Percentiles rank a stretch among this genome's conserved stretches.
Evolutionary conservation across 2,329 filamentous ascomycete genomes (phyloP).

Genomic region (Calonectria naviculata): DNA sequence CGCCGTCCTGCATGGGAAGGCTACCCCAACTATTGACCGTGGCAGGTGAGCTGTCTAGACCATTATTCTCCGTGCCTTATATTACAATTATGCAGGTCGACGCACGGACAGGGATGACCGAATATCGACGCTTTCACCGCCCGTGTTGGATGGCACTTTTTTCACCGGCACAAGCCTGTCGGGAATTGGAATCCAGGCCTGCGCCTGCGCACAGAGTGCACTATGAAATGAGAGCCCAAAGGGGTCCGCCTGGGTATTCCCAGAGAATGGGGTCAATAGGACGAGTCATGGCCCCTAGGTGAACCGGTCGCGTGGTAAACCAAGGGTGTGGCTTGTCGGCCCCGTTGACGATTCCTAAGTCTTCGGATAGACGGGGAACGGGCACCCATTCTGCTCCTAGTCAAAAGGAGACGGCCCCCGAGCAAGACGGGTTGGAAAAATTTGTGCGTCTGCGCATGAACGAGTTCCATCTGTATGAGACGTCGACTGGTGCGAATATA

Average conservation of each 20-base stretch:
- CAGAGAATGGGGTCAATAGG: constrained; percentile 25
- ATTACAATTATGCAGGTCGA: constrained; percentile 24
- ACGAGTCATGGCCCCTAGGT: constrained; percentile 27
- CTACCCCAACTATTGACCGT: not conserved
- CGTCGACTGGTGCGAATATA: constrained; percentile 3
- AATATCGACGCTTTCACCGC: constrained; percentile 24
- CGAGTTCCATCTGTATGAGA: constrained; percentile 7
- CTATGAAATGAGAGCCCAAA: constrained; percentile 27
- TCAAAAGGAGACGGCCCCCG: constrained; percentile 14
- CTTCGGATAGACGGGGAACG: constrained; percentile 6
- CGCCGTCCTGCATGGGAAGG: not conserved
- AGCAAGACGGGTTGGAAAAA: not conserved
- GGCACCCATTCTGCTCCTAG: not conserved
- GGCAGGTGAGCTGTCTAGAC: not conserved
- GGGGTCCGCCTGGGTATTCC: constrained; percentile 31
- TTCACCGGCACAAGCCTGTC: not conserved
- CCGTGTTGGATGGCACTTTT: not conserved
- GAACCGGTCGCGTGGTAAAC: constrained; percentile 38
- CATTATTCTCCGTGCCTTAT: constrained; percentile 21
- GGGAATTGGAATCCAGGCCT: not conserved
- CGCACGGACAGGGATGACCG: constrained; percentile 12
- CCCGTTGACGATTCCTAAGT: constrained; percentile 8
- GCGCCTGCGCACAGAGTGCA: constrained; percentile 7
- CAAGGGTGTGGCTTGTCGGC: constrained; percentile 25
- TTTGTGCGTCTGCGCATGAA: constrained; percentile 11